Percentiles rank a stretch among this genome's conserved stretches.
Evolutionary conservation across 1,139 yeast genomes (phyloP).

Genomic region (Debaryomyces robertsiae): DNA sequence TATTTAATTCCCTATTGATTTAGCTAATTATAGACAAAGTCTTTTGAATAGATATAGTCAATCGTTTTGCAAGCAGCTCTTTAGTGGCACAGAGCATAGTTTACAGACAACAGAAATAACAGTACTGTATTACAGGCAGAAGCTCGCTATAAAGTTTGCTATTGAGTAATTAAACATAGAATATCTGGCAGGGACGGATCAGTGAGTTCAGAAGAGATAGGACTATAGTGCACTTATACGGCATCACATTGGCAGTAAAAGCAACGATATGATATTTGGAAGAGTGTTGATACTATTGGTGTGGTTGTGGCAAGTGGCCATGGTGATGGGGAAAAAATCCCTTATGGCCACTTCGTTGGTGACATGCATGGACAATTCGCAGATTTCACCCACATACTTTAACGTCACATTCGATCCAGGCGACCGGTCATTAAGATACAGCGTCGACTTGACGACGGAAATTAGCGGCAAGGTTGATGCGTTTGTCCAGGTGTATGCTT

Average conservation of each 20-base stretch:
- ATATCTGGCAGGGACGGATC: no score
- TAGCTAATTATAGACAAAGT: not conserved
- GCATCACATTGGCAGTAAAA: no score
- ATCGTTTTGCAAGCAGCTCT: no score
- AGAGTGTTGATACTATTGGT: slow-evolving; percentile 1
- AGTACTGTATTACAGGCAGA: no score
- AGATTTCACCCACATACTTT: slow-evolving; percentile 64
- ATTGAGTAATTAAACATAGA: no score
- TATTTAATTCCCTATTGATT: slow-evolving; percentile 4
- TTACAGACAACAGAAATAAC: no score
- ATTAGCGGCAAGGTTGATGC: slow-evolving; percentile 61
- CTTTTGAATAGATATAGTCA: not conserved
- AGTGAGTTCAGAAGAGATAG: no score
- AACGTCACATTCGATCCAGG: slow-evolving; percentile 71
- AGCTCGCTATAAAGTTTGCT: no score
- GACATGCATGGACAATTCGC: slow-evolving; percentile 70
- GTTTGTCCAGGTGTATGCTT: slow-evolving; percentile 67
- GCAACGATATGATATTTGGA: not conserved
- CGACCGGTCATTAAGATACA: slow-evolving; percentile 58
- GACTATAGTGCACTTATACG: no score
- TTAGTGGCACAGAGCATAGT: no score
- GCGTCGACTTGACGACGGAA: slow-evolving; percentile 63
- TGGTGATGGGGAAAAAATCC: slow-evolving; percentile 29
- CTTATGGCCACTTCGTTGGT: slow-evolving; percentile 69
- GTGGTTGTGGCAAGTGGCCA: slow-evolving; percentile 6